Percentiles rank a stretch among this genome's conserved stretches.
Evolutionary conservation across 2,329 filamentous ascomycete species (phyloP).

Genomic region (Pseudocercospora cruenta): DNA sequence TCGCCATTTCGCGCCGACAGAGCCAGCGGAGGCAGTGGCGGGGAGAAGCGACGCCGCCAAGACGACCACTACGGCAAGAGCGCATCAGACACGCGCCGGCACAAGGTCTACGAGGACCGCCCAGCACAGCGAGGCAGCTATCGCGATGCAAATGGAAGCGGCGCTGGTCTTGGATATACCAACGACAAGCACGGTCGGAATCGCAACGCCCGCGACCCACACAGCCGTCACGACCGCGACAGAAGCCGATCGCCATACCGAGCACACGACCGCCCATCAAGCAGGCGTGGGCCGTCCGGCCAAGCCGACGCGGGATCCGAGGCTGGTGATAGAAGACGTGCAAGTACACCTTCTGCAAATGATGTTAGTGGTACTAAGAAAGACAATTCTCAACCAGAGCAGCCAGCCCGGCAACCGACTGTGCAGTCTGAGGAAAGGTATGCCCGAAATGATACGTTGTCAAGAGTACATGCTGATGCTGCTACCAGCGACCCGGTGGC

Average conservation of each 20-base stretch:
- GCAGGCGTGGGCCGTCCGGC: conserved; percentile 20
- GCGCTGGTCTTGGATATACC: conserved; percentile 23
- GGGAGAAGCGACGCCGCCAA: conserved; percentile 67
- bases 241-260: conserved; percentile 35
- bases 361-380: conserved; percentile 22
- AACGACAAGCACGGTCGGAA: conserved; percentile 18
- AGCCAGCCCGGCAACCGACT: conserved; percentile 11
- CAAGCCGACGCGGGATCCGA: conserved; percentile 15
- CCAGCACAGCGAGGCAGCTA: conserved; percentile 40
- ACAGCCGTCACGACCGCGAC: conserved; percentile 22
- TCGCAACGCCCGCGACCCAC: conserved; percentile 14
- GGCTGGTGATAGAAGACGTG: conserved; percentile 17
- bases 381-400: conserved; percentile 22
- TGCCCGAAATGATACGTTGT: conserved; percentile 1
- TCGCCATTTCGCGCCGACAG: conserved; percentile 35
- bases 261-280: conserved; percentile 17
- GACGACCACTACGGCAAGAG: conserved; percentile 59
- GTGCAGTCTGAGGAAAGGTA: conserved; percentile 20
- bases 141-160: conserved; percentile 35
- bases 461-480: neutral
- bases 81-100: conserved; percentile 62
- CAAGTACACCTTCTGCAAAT: conserved; percentile 23
- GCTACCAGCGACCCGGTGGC: conserved; percentile 54
- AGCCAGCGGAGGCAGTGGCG: conserved; percentile 41
- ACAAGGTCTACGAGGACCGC: conserved; percentile 64